Conservation (phyloP, 2,329 filamentous ascomycete species). For the Diaporthe amygdali region DNA sequence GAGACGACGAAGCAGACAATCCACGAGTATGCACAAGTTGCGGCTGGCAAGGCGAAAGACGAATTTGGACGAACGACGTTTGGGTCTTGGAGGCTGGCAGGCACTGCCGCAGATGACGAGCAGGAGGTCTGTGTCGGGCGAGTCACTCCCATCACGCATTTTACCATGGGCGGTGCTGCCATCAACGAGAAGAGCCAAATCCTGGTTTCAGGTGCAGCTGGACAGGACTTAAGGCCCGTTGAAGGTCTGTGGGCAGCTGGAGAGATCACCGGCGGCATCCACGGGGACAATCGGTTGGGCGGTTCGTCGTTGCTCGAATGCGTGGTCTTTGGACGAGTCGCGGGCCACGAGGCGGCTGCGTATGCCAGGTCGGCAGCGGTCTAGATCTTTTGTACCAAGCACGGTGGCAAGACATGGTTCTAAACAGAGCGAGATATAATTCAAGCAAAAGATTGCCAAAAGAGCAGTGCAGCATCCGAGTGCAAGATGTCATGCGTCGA, state of each 20-base stretch:
- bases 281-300: slow-evolving; percentile 96
- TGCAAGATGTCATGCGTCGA: neutral
- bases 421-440: neutral
- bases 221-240: slow-evolving; percentile 47
- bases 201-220: slow-evolving; percentile 41
- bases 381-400: neutral
- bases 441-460: neutral
- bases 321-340: slow-evolving; percentile 74
- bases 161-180: slow-evolving; percentile 69
- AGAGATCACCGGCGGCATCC: slow-evolving; percentile 68
- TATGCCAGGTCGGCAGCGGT: neutral
- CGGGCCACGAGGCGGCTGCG: slow-evolving; percentile 52
- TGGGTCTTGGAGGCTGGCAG: slow-evolving; percentile 58
- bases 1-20: slow-evolving; percentile 46
- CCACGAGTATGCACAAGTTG: slow-evolving; percentile 53
- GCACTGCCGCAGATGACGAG: slow-evolving; percentile 49
- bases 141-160: slow-evolving; percentile 69
- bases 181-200: slow-evolving; percentile 61
- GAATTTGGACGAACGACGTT: slow-evolving; percentile 54
- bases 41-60: slow-evolving; percentile 45
- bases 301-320: slow-evolving; percentile 97
- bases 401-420: neutral
- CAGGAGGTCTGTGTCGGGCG: slow-evolving; percentile 61
- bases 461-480: neutral
- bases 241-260: slow-evolving; percentile 66